Evolutionary conservation across 257 asterid species (phyloP).

Genomic region (Phtheirospermum japonicum): DNA sequence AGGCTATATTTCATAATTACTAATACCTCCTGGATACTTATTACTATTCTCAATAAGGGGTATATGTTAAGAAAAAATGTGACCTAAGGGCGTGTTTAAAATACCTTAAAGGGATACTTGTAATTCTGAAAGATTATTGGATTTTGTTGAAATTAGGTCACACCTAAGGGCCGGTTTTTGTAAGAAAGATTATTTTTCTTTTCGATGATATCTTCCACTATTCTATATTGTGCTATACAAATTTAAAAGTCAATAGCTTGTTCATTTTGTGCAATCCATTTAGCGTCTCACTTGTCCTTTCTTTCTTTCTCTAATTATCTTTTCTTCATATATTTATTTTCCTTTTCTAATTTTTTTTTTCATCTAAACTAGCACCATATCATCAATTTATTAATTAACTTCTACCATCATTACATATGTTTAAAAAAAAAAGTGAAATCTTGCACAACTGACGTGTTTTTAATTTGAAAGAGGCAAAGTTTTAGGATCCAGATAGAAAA

Average conservation of each 20-base stretch:
- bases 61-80: no score
- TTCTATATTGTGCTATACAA: no score
- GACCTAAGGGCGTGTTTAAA: background rate
- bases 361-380: background rate
- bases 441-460: background rate
- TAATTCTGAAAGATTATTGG: no score
- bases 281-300: no score
- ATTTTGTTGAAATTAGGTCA: background rate
- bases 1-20: no score
- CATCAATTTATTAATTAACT: background rate
- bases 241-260: background rate
- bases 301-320: no score
- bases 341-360: background rate
- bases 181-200: background rate
- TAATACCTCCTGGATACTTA: no score
- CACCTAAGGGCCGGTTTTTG: background rate
- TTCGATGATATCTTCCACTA: no score
- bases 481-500: background rate
- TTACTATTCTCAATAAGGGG: no score
- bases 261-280: no score
- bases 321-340: background rate
- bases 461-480: background rate
- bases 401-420: background rate
- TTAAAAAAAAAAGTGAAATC: background rate
- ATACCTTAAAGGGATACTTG: background rate